Evolutionary conservation across 116 monocot genomes (phyloP).

Genomic region (Zostera marina): DNA sequence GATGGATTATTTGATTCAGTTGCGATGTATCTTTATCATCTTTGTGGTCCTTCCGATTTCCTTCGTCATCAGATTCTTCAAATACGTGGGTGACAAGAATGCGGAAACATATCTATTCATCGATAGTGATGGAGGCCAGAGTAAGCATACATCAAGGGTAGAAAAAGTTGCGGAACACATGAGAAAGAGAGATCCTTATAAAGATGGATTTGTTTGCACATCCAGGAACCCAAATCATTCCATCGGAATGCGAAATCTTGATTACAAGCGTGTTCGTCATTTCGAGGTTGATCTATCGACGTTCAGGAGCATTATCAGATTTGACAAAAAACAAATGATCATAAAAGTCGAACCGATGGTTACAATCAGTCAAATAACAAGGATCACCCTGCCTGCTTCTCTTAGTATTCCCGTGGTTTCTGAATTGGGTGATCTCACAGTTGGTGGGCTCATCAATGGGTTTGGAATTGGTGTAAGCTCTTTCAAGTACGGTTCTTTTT

Average conservation of each 20-base stretch:
- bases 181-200: conserved; percentile 38
- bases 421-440: conserved; percentile 67
- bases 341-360: conserved; percentile 60
- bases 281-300: conserved; percentile 58
- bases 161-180: conserved; percentile 43
- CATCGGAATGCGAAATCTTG: conserved; percentile 68
- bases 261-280: conserved; percentile 64
- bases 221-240: conserved; percentile 58
- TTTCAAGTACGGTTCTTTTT: conserved; percentile 50
- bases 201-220: conserved; percentile 69
- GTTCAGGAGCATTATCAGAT: conserved; percentile 46
- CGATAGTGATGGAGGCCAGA: conserved; percentile 14
- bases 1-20: conserved; percentile 50
- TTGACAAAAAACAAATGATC: conserved; percentile 46
- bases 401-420: conserved; percentile 53
- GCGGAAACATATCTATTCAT: conserved; percentile 38
- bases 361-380: conserved; percentile 54
- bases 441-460: conserved; percentile 69
- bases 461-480: conserved; percentile 73
- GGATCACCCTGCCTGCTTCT: conserved; percentile 54
- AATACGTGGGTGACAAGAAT: conserved; percentile 39
- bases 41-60: conserved; percentile 69
- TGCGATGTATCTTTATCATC: conserved; percentile 58
- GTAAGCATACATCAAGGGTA: conserved; percentile 56
- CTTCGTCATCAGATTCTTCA: conserved; percentile 32